Evolutionary conservation across 2,329 filamentous ascomycete species (phyloP).

Genomic region (Knoxdaviesia capensis): DNA sequence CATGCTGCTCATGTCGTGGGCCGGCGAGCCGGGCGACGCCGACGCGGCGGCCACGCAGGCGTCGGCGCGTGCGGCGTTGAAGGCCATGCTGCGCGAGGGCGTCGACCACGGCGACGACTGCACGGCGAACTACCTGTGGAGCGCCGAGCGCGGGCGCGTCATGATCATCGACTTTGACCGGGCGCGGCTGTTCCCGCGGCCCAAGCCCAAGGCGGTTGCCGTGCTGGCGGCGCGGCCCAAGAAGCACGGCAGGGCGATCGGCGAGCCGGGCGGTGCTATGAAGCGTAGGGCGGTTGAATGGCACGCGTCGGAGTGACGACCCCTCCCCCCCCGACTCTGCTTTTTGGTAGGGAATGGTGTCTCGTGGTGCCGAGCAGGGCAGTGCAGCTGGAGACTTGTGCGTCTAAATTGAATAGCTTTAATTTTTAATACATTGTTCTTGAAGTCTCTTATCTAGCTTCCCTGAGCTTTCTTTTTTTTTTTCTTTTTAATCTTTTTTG

Average conservation of each 20-base stretch:
- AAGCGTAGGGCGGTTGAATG: no score
- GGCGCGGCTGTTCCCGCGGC: not conserved
- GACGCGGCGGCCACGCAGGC: not conserved
- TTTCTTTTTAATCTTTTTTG: not conserved
- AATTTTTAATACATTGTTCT: not conserved
- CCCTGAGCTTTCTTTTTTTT: not conserved
- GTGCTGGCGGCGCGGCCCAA: not conserved
- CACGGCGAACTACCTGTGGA: conserved; percentile 7
- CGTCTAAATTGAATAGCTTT: not conserved
- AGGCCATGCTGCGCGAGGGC: conserved; percentile 5
- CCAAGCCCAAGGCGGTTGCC: conserved; percentile 1
- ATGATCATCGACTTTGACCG: conserved; percentile 9
- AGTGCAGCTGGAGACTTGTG: no score
- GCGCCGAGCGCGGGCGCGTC: conserved; percentile 7
- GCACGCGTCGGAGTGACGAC: no score
- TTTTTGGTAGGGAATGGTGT: not conserved
- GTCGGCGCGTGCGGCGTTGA: conserved; percentile 4
- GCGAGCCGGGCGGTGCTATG: no score
- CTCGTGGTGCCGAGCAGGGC: no score
- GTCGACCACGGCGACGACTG: conserved; percentile 7
- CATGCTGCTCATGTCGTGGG: conserved; percentile 11
- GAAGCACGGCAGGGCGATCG: no score
- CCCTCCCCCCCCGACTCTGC: not conserved
- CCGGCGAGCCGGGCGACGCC: conserved; percentile 4
- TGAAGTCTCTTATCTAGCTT: not conserved